Base-by-base conservation (phyloP, 805 yeast species). In the Lipomyces spencermartinsiae region DNA sequence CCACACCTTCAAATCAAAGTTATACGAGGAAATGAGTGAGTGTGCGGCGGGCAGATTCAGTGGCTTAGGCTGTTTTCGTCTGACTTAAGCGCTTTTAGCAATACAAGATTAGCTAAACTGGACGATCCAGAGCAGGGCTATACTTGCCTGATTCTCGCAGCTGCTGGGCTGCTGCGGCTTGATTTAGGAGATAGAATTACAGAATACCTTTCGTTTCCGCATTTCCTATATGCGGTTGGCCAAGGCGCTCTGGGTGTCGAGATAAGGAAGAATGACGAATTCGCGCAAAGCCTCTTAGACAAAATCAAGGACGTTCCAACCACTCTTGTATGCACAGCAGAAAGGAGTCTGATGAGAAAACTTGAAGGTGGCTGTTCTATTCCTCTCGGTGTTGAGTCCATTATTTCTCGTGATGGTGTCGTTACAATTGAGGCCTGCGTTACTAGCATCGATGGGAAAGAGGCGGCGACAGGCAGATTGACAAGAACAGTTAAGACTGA, bases 311-410 rank as follows among this genome's bases (percentile, higher is more conserved):
- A 93, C 77, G 78, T 80, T 57, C 83, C 86, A 6, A 84, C 96
- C 2, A 85, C 93, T 0, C 80, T 87, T 68, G 85, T 96, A 73
- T 93, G 98, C 78, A 78, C 87, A 7, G 97, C 97, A 2, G 99
- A 95, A 79, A 85, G 99, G 74, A 83, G 94, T 6, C 81, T 95
- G 69, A 86, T 95, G 91, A 85, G 94, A 79, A 84, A 90, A 33
- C 84, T 95, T 68, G 98, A 95, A 80, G 99, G 98, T 70, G 99
- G 99, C 8, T 95, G 99, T 79, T 92, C 97, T 0, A 97, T 95
- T 22, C 99, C 99, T 6, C 91, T 95, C 73, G 99, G 99, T 62
- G 97, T 92, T 34, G 85, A 87, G 71, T 83, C 74, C 12, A 22
- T 34, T 22, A 51, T 58, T 16, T 22, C 54, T 19, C 63, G 58